phyloP scores from a whole-genome alignment of 805 yeast species.

The Saturnispora quitensis region DNA sequence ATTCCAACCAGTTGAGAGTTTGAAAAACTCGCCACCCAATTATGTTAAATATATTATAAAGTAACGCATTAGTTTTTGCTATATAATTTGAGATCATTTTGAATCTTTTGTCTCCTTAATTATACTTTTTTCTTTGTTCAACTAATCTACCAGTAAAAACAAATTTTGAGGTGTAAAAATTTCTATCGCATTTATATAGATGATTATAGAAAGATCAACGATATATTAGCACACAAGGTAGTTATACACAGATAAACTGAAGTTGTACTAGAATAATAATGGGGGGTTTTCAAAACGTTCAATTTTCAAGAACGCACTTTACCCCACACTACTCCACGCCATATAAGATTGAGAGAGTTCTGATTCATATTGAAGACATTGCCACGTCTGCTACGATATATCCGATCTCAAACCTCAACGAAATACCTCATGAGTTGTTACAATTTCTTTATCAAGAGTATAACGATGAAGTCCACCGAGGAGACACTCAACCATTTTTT shows the following conservation, averaged over 20 bases:
- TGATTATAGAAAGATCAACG: not conserved
- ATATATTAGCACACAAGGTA: not conserved
- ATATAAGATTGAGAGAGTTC: constrained; percentile 47
- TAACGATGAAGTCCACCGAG: constrained; percentile 84
- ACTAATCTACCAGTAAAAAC: not conserved
- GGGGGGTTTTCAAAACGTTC: constrained; percentile 28
- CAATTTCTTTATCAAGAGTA: constrained; percentile 85
- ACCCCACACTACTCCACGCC: constrained; percentile 24
- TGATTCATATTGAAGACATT: constrained; percentile 75
- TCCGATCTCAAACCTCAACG: constrained; percentile 61
- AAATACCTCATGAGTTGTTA: constrained; percentile 68
- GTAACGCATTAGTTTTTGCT: constrained; percentile 1
- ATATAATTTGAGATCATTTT: not conserved
- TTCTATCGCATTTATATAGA: not conserved
- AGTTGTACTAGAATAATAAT: constrained; percentile 7
- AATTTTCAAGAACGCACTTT: constrained; percentile 23
- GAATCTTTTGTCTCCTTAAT: not conserved
- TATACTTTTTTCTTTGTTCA: not conserved
- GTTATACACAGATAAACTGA: not conserved
- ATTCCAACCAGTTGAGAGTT: constrained; percentile 3
- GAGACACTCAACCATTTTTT: constrained; percentile 80
- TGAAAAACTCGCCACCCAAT: not conserved
- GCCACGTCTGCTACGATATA: constrained; percentile 90
- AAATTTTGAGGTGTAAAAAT: too few species aligned
- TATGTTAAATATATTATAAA: not conserved